Evolutionary conservation across 2,329 filamentous ascomycete species (phyloP), one percentile per base, ranked within the genome.

Genomic region (Pestalotiopsis sp.): DNA sequence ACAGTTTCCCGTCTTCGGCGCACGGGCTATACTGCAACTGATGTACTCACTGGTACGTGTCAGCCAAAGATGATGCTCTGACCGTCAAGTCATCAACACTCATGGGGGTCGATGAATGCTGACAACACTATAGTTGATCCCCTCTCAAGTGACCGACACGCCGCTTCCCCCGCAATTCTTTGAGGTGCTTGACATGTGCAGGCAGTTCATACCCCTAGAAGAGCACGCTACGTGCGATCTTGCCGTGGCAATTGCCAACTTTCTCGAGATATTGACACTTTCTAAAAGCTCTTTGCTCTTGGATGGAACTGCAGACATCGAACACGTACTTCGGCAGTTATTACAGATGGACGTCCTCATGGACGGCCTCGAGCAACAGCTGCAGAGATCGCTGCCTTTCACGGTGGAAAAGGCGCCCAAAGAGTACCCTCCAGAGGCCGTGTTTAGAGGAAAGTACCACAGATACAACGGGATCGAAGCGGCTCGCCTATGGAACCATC

Each of bases 401-500:
- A 72, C 73, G 23, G 78, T 78, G 25, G 73, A 80, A 58, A 76
- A 74, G n/a, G 74, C 41, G 7, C 57, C 66, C 23, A 52, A 73
- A 4, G 69, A 75, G 9, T 75, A 80, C 4, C 82, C 84, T 1
- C 70, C 80, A 0, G 78, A 80, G 1, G 82, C 82, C 12, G 80
- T 87, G 66, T 89, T 88, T 69, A 81, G 83, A 20, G 82, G 83
- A 13, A 80, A 82, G 66, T 90, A 87, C 73, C 87, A 91, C 74
- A 75, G 82, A 25, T 91, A 91, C 72, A 76, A 77, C 17, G 83
- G 86, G 70, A 83, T 88, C 67, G 88, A 84, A 82, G 78, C 83
- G 20, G 86, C 84, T 9, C 83, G 85, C 27, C 81, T 87, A 56
- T 90, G 86, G 86, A 88, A 87, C 69, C 85, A 90, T 71, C 89